Base-by-base conservation (phyloP, 2,329 filamentous ascomycete genomes). In the Trichoderma sp. region DNA sequence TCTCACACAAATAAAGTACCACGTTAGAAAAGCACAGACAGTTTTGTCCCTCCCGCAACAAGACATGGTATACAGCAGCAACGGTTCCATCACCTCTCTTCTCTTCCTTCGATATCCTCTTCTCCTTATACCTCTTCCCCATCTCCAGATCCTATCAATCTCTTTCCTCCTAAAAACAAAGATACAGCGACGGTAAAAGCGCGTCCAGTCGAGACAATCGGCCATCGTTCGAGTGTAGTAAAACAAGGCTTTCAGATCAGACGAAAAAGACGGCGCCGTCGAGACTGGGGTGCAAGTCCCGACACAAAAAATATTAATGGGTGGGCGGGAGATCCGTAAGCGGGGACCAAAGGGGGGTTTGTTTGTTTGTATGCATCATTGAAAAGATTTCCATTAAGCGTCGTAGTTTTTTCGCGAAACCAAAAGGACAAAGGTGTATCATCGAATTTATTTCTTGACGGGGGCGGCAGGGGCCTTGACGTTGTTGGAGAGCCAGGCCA, bases 401-500 rank as follows among this genome's bases (percentile, higher is more conserved):
- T 68, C 66, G 66, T 68, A 68, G 53, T 20, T 68, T 68, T 68
- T 68, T 43, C 39, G 55, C 66, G 66, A 68, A 68, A 68, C 53
- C 36, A 68, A 68, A 47, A 50, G 66, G 17, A 43, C 39, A 36
- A 30, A 39, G 57, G 55, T 34, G 20, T 50, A 32, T 50, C 39
- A 34, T 53, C 30, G 28, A 17, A 23, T 71, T 71, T 86, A 88
- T 80, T 87, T 88, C 84, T 88, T 88, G 71, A 81, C 83, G 32
- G 86, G 86, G 23, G 84, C 80, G 28, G 86, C 84, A 57, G 87
- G 87, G 7, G 87, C 84, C 84, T 95, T 95, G 83, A 95, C 91
- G 79, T 94, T 95, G 84, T 93, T 93, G 75, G 92, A 94, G 75
- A 95, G 86, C 93, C 93, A 95, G 69, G 90, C 91, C 80, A 96